Evolutionary conservation across 371 early-diverging fungal species (phyloP), one percentile per base, ranked within the genome.

Genomic region (Batkoa obscura): DNA sequence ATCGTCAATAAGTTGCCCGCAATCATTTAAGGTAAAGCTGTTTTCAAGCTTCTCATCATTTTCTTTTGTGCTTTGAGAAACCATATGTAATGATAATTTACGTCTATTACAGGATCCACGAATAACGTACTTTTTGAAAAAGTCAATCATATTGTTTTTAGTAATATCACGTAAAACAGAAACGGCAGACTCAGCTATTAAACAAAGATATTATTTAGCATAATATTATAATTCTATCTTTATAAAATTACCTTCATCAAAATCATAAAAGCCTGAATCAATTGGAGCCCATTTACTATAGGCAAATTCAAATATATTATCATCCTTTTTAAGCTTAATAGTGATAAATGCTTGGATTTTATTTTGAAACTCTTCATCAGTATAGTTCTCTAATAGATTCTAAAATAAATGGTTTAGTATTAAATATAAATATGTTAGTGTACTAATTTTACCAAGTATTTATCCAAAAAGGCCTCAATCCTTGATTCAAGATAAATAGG

Each of bases 401-500:
- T 50, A 64, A 64, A 66, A 56, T 62, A 58, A 34, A 60, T 15
- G 47, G 32, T 5, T n/a, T 2, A 15, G 32, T 17, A 5, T 4
- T 10, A 13, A 33, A 3, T 13, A 13, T 12, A 5, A 39, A n/a
- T 23, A 2, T 12, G 2, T 32, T 33, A n/a, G 12, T 34, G 5
- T 36, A 46, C 38, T 5, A 42, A 42, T 0, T 50, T 57, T 62
- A 60, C 58, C 32, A 60, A 62, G 36, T 81, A 67, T 58, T 66
- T 71, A 32, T 63, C 61, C 61, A 90, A 62, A 62, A 93, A 95
- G 37, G 65, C 67, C 57, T 85, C 84, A 55, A 93, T 83, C 31
- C 93, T 76, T 53, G 71, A 68, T 59, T 90, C 84, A 38, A 93
- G 68, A 64, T 83, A 85, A n/a, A 76, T 66, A 0, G 96, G 88